These are phyloP conservation scores for Rubus idaeus DNA, from an alignment of 306 rosid species.

Conservation along the genomic window DNA sequence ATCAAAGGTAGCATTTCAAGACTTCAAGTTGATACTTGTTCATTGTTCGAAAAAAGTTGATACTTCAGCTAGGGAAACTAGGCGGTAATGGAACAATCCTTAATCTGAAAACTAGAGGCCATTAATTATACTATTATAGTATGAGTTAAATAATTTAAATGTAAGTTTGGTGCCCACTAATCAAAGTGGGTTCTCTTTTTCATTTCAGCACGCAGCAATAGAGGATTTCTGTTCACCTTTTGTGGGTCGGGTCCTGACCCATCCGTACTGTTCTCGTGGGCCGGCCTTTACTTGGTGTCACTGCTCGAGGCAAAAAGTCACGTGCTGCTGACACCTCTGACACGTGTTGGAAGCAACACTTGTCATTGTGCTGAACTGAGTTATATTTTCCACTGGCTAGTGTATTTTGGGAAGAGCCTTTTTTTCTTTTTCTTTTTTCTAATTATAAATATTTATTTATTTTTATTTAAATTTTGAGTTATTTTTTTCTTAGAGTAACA, in stretches of 20 bases:
- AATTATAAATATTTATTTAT: no score
- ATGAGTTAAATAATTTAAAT: no score
- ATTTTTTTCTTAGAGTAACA: no score
- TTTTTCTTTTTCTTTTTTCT: background rate
- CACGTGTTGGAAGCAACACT: conserved; percentile 2
- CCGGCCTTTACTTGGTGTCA: background rate
- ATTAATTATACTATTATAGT: no score
- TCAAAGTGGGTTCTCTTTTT: no score
- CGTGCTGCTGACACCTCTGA: conserved; percentile 9
- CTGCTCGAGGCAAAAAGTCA: background rate
- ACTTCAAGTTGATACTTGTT: background rate
- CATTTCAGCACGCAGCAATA: background rate
- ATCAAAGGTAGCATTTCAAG: no score
- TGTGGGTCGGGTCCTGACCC: background rate
- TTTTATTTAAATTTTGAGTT: no score
- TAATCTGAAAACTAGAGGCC: no score
- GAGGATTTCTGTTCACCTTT: background rate
- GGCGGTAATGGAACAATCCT: background rate
- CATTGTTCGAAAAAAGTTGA: no score
- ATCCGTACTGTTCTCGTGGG: conserved; percentile 4
- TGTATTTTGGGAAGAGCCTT: background rate
- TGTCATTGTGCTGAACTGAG: background rate
- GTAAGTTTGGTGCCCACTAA: no score
- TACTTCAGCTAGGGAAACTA: conserved; percentile 1
- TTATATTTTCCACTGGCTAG: background rate